Conservation (phyloP, 2,329 filamentous ascomycete genomes). For the Fusarium staphyleae region DNA sequence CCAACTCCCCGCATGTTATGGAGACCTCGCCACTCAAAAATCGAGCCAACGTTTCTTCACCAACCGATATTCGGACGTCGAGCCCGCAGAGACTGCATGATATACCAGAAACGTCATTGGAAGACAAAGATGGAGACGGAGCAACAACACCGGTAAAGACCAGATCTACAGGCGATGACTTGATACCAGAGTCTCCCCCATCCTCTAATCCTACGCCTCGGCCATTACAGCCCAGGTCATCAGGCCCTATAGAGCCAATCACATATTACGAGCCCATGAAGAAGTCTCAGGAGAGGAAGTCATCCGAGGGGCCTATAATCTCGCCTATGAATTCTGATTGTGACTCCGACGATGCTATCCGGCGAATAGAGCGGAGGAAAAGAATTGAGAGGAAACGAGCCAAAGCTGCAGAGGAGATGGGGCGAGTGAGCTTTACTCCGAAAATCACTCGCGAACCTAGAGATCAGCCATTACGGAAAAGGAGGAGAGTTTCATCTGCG, state of each 20-base stretch:
- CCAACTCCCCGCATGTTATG: constrained; percentile 55
- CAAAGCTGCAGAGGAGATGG: constrained; percentile 51
- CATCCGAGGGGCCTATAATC: constrained; percentile 34
- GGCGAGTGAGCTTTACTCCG: constrained; percentile 49
- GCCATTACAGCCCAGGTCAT: constrained; percentile 32
- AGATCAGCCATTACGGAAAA: constrained; percentile 41
- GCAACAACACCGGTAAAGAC: constrained; percentile 39
- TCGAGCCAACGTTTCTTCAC: constrained; percentile 56
- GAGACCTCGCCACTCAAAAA: constrained; percentile 59
- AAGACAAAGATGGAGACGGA: constrained; percentile 23
- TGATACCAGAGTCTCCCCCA: constrained; percentile 49
- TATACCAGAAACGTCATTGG: constrained; percentile 41
- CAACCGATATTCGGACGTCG: constrained; percentile 50
- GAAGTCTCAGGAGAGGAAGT: constrained; percentile 54
- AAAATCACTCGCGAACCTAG: constrained; percentile 28
- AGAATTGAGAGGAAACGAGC: constrained; percentile 50
- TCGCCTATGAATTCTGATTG: constrained; percentile 42
- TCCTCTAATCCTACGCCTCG: constrained; percentile 34
- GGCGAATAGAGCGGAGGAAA: constrained; percentile 46
- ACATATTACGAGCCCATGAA: constrained; percentile 55
- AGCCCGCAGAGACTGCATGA: constrained; percentile 50
- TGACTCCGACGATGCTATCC: constrained; percentile 47
- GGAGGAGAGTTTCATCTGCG: constrained; percentile 27
- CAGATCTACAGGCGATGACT: constrained; percentile 41
- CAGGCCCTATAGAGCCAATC: constrained; percentile 45